These are phyloP conservation scores for Boletellus dicymbophilus DNA, from an alignment of 1,284 basidiomycete genomes.

Conservation along the genomic window DNA sequence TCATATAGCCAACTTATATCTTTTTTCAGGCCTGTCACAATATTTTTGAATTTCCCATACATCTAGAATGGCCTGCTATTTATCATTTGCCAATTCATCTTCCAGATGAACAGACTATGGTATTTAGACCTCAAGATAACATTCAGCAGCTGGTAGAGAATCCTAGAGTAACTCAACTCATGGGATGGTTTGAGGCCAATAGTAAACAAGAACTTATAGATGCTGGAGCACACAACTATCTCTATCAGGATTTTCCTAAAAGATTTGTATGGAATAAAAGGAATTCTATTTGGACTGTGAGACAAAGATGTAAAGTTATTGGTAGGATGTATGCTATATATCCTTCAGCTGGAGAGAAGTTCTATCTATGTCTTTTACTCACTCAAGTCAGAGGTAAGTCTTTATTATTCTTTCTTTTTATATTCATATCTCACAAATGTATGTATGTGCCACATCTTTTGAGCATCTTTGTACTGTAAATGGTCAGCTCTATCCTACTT, in stretches of 20 bases:
- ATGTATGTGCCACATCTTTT: slow-evolving; percentile 30
- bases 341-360: slow-evolving; percentile 31
- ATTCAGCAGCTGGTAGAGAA: slow-evolving; percentile 17
- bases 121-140: slow-evolving; percentile 29
- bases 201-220: slow-evolving; percentile 21
- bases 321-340: slow-evolving; percentile 36
- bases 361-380: slow-evolving; percentile 38
- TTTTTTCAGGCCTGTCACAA: slow-evolving; percentile 17
- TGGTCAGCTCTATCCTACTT: slow-evolving; percentile 15
- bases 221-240: slow-evolving; percentile 28
- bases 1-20: no score
- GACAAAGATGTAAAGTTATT: slow-evolving; percentile 23
- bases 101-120: slow-evolving; percentile 35
- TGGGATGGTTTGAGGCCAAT: slow-evolving; percentile 46
- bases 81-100: slow-evolving; percentile 17
- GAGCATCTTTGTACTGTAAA: slow-evolving; percentile 28
- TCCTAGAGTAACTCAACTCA: slow-evolving; percentile 28
- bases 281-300: neutral
- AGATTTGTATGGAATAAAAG: slow-evolving; percentile 19
- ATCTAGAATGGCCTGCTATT: slow-evolving; percentile 17
- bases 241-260: slow-evolving; percentile 46
- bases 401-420: neutral
- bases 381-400: slow-evolving; percentile 28
- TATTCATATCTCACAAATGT: no score
- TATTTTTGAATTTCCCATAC: slow-evolving; percentile 22